A percentile compares a stretch with the other conserved stretches of the same genome.
Conservation (phyloP, 1,139 yeast genomes). For the Hyphopichia fennica region DNA sequence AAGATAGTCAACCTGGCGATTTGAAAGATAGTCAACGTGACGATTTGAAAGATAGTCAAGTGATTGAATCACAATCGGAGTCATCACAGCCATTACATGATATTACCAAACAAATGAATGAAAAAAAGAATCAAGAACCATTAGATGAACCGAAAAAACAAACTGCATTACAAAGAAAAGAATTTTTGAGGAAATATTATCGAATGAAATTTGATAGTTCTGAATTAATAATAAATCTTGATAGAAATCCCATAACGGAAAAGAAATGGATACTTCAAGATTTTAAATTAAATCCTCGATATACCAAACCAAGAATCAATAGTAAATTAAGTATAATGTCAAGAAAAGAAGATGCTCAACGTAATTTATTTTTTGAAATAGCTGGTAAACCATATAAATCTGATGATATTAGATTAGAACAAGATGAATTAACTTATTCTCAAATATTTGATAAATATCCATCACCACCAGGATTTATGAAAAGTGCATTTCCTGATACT, state of each 20-base stretch:
- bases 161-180: slow-evolving; percentile 31
- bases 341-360: slow-evolving; percentile 28
- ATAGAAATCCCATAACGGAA: slow-evolving; percentile 25
- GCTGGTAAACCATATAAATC: slow-evolving; percentile 14
- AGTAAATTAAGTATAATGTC: slow-evolving; percentile 27
- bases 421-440: slow-evolving; percentile 12
- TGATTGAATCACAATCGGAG: not conserved
- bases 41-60: not conserved
- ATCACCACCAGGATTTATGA: slow-evolving; percentile 67
- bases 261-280: slow-evolving; percentile 46
- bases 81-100: slow-evolving; percentile 6
- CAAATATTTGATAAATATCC: slow-evolving; percentile 46
- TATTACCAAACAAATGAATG: slow-evolving; percentile 2
- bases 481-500: slow-evolving; percentile 62
- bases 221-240: slow-evolving; percentile 24
- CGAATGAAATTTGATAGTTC: slow-evolving; percentile 20
- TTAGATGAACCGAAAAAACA: slow-evolving; percentile 2
- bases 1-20: not conserved
- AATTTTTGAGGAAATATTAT: slow-evolving; percentile 26
- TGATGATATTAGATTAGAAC: slow-evolving; percentile 7
- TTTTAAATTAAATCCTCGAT: slow-evolving; percentile 41
- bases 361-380: slow-evolving; percentile 25
- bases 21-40: no score
- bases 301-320: slow-evolving; percentile 16
- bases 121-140: not conserved